Conservation (phyloP, 2,329 filamentous ascomycete species). For the Trichoderma koningiopsis region DNA sequence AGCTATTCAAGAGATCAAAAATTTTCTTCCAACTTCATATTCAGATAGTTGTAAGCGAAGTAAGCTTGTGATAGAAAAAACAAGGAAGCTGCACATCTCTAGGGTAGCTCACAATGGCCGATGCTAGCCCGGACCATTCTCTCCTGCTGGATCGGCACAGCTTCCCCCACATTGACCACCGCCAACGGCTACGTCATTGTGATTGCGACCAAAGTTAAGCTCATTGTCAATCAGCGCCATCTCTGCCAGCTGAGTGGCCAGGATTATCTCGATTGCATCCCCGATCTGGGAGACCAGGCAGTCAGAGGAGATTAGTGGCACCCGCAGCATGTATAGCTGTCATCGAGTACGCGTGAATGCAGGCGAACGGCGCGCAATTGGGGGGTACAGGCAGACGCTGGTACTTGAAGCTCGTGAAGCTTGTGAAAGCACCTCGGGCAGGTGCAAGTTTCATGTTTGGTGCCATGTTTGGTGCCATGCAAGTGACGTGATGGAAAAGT, state of each 20-base stretch:
- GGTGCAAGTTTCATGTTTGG: neutral
- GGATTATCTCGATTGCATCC: slow-evolving; percentile 6
- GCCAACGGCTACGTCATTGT: slow-evolving; percentile 30
- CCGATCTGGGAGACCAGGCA: slow-evolving; percentile 5
- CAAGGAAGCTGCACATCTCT: neutral
- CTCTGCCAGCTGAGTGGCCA: neutral
- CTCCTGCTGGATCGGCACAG: neutral
- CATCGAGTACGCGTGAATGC: neutral
- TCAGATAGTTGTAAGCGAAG: neutral
- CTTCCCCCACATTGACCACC: slow-evolving; percentile 12
- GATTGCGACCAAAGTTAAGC: slow-evolving; percentile 27
- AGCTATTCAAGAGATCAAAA: neutral
- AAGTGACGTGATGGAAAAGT: slow-evolving; percentile 27
- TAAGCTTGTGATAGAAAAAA: neutral
- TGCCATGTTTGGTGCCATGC: slow-evolving; percentile 3
- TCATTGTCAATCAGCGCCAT: slow-evolving; percentile 10
- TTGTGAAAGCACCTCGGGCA: slow-evolving; percentile 11
- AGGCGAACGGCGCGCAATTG: slow-evolving; percentile 1
- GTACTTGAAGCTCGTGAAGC: neutral
- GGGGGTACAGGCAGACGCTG: neutral
- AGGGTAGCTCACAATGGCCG: neutral
- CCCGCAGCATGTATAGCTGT: neutral
- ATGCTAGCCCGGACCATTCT: slow-evolving; percentile 20
- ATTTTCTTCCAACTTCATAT: neutral
- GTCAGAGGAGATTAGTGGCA: slow-evolving; percentile 7